Percentiles rank a stretch among this genome's conserved stretches.
Evolutionary conservation across 371 early-diverging fungal genomes (phyloP).

Genomic region (Mortierella sp.): DNA sequence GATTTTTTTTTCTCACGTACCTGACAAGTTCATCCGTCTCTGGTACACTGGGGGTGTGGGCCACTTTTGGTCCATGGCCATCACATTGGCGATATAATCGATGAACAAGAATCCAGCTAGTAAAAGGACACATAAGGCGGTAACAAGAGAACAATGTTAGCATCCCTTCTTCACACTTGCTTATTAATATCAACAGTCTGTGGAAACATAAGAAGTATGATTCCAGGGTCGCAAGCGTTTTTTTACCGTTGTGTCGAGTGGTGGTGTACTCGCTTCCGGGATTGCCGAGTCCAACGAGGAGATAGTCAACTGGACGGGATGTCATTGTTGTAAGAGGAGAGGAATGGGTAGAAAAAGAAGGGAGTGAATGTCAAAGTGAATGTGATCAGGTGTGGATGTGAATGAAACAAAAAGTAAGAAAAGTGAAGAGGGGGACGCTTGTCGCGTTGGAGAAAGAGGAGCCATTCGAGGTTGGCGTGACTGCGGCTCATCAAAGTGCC

Average conservation of each 20-base stretch:
- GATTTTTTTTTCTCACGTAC: constrained; percentile 23
- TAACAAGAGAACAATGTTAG: not conserved
- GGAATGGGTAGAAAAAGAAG: not conserved
- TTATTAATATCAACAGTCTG: not conserved
- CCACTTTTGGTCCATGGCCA: constrained; percentile 59
- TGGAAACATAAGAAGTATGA: not conserved
- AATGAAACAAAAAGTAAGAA: too few relatives aligned
- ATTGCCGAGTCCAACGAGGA: constrained; percentile 68
- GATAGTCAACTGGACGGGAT: constrained; percentile 61
- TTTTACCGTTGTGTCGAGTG: constrained; percentile 70
- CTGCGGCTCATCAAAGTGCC: not conserved
- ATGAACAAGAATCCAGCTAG: constrained; percentile 67
- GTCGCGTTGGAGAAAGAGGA: not conserved
- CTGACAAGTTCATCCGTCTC: constrained; percentile 57
- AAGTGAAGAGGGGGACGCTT: not conserved
- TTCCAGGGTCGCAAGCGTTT: not conserved
- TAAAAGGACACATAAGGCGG: not conserved
- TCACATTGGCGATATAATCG: constrained; percentile 67
- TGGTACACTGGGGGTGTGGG: constrained; percentile 55
- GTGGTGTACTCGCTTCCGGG: constrained; percentile 59
- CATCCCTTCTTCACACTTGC: not conserved
- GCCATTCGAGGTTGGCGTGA: not conserved
- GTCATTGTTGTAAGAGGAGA: constrained; percentile 16
- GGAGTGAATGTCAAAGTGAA: not conserved
- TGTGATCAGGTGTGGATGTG: too few relatives aligned